phyloP scores from a whole-genome alignment of 2,329 filamentous ascomycete genomes.

The Alternaria gaisen region DNA sequence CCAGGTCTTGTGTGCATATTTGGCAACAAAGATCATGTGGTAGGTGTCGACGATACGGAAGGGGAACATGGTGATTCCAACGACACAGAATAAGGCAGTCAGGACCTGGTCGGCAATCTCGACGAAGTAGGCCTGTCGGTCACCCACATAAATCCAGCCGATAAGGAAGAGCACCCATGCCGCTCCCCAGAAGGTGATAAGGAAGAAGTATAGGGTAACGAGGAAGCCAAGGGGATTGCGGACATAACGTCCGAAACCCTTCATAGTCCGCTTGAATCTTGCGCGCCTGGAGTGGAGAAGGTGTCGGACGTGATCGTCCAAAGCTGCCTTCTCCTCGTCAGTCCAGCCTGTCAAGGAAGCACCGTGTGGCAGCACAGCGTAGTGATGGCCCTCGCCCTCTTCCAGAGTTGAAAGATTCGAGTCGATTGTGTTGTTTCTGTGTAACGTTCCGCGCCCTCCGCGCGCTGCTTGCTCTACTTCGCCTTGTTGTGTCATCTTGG shows the following conservation, averaged over 20 bases:
- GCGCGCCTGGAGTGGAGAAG: constrained; percentile 83
- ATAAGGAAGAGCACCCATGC: constrained; percentile 91
- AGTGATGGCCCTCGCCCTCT: constrained; percentile 66
- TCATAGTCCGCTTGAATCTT: constrained; percentile 79
- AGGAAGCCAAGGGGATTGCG: constrained; percentile 77
- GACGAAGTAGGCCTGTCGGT: constrained; percentile 68
- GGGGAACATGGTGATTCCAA: constrained; percentile 70
- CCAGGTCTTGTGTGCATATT: constrained; percentile 74
- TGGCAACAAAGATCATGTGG: constrained; percentile 82
- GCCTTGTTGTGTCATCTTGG: constrained; percentile 29
- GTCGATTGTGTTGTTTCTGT: constrained; percentile 42
- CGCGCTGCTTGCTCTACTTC: constrained; percentile 27
- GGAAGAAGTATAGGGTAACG: constrained; percentile 82
- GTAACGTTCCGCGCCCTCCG: constrained; percentile 16
- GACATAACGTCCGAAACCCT: constrained; percentile 82
- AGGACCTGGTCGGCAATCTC: constrained; percentile 66
- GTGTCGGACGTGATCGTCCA: constrained; percentile 87
- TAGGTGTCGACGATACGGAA: constrained; percentile 85
- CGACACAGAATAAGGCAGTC: constrained; percentile 69
- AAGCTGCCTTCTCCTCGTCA: constrained; percentile 73
- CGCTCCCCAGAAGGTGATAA: constrained; percentile 86
- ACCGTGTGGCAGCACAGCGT: constrained; percentile 81
- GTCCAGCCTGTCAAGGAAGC: constrained; percentile 78
- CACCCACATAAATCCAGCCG: constrained; percentile 83
- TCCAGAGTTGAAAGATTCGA: constrained; percentile 46